Percentiles rank a stretch among this genome's conserved stretches.
These are phyloP conservation scores for Leccinum olivaceopallidum DNA, from an alignment of 768 basidiomycete species.

Conservation along the genomic window DNA sequence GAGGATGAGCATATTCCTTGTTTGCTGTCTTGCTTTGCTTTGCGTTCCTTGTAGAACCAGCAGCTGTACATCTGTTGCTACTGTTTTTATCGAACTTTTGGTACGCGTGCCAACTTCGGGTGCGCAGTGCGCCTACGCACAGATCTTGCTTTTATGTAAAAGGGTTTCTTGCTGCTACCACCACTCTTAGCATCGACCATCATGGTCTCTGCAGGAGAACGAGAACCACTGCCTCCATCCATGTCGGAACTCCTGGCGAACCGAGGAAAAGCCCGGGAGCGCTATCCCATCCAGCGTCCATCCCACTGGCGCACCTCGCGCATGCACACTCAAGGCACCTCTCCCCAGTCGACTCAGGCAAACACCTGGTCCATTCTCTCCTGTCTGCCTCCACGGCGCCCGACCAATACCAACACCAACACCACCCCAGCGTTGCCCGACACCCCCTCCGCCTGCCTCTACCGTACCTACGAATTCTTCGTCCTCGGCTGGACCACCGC, in stretches of 20 bases:
- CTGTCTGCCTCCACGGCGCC: neutral
- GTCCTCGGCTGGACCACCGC: conserved; percentile 12
- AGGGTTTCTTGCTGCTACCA: too few relatives aligned
- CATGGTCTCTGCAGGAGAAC: conserved; percentile 2
- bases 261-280: neutral
- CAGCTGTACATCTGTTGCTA: too few relatives aligned
- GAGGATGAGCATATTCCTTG: neutral
- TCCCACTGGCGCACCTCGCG: conserved; percentile 8
- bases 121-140: too few relatives aligned
- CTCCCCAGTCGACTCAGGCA: too few relatives aligned
- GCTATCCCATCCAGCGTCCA: conserved; percentile 7
- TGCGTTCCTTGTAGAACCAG: neutral
- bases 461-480: conserved; percentile 15
- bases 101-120: too few relatives aligned
- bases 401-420: neutral
- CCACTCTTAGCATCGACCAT: too few relatives aligned
- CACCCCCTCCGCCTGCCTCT: conserved; percentile 6
- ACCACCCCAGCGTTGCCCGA: neutral
- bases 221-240: conserved; percentile 6
- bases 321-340: neutral
- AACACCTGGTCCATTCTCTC: neutral
- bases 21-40: neutral
- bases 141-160: too few relatives aligned
- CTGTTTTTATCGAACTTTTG: too few relatives aligned
- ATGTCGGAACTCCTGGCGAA: conserved; percentile 5